Percentiles rank a stretch among this genome's conserved stretches.
Conservation (phyloP, 176 grass and related monocot species). For the Saccharum officinarum region DNA sequence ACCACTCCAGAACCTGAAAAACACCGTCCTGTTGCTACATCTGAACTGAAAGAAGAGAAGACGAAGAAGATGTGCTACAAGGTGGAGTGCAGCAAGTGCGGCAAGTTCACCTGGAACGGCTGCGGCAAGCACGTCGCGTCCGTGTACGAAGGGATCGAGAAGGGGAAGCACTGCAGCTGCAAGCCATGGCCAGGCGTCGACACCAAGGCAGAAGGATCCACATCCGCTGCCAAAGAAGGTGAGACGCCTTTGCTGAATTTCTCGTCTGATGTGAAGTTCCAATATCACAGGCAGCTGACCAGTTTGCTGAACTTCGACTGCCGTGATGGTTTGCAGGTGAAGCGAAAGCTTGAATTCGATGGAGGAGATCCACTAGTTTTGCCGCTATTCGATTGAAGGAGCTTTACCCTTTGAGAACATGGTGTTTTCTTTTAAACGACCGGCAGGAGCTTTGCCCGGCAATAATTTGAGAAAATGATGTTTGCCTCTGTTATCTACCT, state of each 20-base stretch:
- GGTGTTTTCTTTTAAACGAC: too few species aligned
- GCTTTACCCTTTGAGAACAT: neutral
- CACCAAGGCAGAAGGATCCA: slow-evolving; percentile 8
- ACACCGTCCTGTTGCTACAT: neutral
- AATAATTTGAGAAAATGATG: slow-evolving; percentile 8
- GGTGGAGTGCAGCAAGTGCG: slow-evolving; percentile 53
- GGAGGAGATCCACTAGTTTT: neutral
- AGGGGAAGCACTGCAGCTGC: slow-evolving; percentile 64
- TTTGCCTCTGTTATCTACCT: neutral
- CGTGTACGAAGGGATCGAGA: slow-evolving; percentile 31
- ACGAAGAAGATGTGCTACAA: slow-evolving; percentile 44
- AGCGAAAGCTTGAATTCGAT: slow-evolving; percentile 9
- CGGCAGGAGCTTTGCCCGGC: too few species aligned
- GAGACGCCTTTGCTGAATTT: neutral
- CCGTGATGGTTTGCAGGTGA: slow-evolving; percentile 32
- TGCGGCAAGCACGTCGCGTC: slow-evolving; percentile 39
- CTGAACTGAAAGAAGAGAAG: neutral
- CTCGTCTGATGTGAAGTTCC: neutral
- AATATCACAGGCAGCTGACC: neutral
- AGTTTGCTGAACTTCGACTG: neutral
- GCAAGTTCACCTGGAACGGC: slow-evolving; percentile 56
- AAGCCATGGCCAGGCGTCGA: slow-evolving; percentile 43
- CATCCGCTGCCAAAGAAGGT: slow-evolving; percentile 19
- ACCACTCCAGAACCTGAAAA: neutral
- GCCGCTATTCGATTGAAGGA: neutral